phyloP scores from a whole-genome alignment of 2,329 filamentous ascomycete genomes.

The Beauveria caledonica region DNA sequence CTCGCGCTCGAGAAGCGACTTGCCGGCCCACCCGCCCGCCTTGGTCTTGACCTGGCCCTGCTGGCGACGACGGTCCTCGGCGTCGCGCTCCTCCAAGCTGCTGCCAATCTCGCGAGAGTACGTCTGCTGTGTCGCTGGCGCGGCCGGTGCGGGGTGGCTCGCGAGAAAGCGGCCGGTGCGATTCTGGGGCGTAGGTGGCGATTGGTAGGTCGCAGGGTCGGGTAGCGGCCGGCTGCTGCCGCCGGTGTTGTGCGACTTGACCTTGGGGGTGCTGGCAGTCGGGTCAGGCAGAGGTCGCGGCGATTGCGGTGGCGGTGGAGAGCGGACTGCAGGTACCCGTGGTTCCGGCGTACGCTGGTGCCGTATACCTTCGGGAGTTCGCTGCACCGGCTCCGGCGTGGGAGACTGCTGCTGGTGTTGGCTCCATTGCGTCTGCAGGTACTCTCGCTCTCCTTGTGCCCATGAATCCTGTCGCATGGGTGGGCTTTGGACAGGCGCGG shows the following conservation, averaged over 20 bases:
- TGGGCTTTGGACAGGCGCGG: slow-evolving; percentile 24
- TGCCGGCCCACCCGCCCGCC: slow-evolving; percentile 54
- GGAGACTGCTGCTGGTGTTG: slow-evolving; percentile 31
- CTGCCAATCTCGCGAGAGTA: slow-evolving; percentile 48
- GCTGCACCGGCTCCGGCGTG: slow-evolving; percentile 19
- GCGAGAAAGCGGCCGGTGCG: slow-evolving; percentile 52
- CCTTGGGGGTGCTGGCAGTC: slow-evolving; percentile 18
- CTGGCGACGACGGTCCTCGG: slow-evolving; percentile 51
- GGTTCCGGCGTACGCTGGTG: slow-evolving; percentile 9
- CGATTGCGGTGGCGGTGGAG: slow-evolving; percentile 19
- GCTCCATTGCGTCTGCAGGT: slow-evolving; percentile 47
- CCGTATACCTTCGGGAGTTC: slow-evolving; percentile 12
- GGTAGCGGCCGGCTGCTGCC: slow-evolving; percentile 42
- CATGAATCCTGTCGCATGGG: slow-evolving; percentile 56
- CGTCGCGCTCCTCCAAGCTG: slow-evolving; percentile 52
- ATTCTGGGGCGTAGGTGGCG: slow-evolving; percentile 24
- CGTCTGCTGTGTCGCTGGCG: slow-evolving; percentile 33
- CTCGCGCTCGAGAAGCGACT: slow-evolving; percentile 67
- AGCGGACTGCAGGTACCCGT: slow-evolving; percentile 10
- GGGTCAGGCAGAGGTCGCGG: slow-evolving; percentile 38
- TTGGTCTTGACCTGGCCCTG: slow-evolving; percentile 54
- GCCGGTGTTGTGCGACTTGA: slow-evolving; percentile 31
- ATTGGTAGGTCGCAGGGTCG: slow-evolving; percentile 33
- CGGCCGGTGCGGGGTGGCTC: slow-evolving; percentile 42
- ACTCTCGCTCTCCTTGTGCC: slow-evolving; percentile 55